These are phyloP conservation scores for Phellopilus nigrolimitatus DNA, from an alignment of 1,284 basidiomycete genomes.

Conservation along the genomic window DNA sequence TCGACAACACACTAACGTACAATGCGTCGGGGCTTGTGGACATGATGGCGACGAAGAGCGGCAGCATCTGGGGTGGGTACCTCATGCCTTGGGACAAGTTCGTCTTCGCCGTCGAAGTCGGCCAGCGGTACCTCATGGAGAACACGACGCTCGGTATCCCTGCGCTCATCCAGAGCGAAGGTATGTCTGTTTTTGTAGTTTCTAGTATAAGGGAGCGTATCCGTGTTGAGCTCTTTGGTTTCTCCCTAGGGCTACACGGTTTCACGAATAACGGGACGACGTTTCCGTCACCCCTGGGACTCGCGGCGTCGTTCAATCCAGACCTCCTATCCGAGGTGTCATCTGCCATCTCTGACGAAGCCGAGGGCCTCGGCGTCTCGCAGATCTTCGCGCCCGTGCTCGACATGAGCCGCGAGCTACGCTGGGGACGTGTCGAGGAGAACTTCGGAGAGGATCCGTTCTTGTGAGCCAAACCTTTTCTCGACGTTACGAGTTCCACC, in stretches of 20 bases:
- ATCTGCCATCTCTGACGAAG: conserved; percentile 49
- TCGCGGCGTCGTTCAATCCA: conserved; percentile 60
- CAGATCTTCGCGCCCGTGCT: conserved; percentile 67
- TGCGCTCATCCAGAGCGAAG: conserved; percentile 58
- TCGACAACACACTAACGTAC: conserved; percentile 54
- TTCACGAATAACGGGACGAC: conserved; percentile 68
- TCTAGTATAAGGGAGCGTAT: background rate
- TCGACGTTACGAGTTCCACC: too few relatives aligned
- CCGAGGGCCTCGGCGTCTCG: conserved; percentile 58
- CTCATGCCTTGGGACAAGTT: conserved; percentile 59
- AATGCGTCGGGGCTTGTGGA: conserved; percentile 56
- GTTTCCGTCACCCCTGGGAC: conserved; percentile 63
- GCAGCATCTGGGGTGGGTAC: conserved; percentile 64
- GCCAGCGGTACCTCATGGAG: conserved; percentile 63
- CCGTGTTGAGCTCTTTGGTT: background rate
- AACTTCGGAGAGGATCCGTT: conserved; percentile 65
- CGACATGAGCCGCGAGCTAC: conserved; percentile 58
- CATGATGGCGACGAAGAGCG: conserved; percentile 52
- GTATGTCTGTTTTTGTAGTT: conserved; percentile 24
- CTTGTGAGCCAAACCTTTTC: conserved; percentile 36
- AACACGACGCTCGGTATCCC: conserved; percentile 73
- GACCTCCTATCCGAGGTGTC: conserved; percentile 48
- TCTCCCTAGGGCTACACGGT: conserved; percentile 49
- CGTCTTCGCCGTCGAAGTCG: conserved; percentile 50
- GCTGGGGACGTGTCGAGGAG: conserved; percentile 69